Evolutionary conservation across 1,284 basidiomycete genomes (phyloP), one percentile per base, ranked within the genome.

Genomic region (Lentinula novae-zelandiae): DNA sequence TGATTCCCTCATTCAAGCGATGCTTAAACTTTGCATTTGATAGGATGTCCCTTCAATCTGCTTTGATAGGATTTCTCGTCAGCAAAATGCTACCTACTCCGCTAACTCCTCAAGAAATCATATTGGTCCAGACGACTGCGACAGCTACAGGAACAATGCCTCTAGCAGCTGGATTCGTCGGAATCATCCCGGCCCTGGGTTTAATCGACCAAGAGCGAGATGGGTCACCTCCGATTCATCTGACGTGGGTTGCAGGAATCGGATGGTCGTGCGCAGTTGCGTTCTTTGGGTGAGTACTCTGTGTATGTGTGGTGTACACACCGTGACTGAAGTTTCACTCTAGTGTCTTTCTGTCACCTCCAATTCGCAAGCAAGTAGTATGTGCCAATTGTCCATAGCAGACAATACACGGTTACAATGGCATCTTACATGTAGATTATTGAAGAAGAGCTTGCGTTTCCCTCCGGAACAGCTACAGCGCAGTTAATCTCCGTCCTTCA

Each of bases 31-130:
- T 60, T 53, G 39, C 57, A 40, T 48, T 5, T 33, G 22, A 9
- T 64, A 95, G 93, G 95, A 98, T 97, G 95, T 95, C 94, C 2
- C 83, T 97, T 6, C 95, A 98, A 70, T 93, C 92, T 1, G 91
- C 93, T 17, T 80, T 98, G 33, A 89, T 98, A 38, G 96, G 95
- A 6, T 98, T 91, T 72, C 85, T 95, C 1, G 73, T 97, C 58
- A 95, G 95, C 63, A 79, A 89, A 58, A 75, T 92, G 63, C 78
- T 92, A 15, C 86, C 86, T 0, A 79, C 76, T 3, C 88, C 92
- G 0, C 82, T 98, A 36, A 89, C 88, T 9, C 85, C 93, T 0
- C 92, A 95, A 73, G 94, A 97, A 72, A 93, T 96, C 65, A 90
- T 96, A 36, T 90, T 98, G 0, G 82, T 98, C 5, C 96, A 98